Evolutionary conservation across 2,329 filamentous ascomycete species (phyloP), one percentile per base, ranked within the genome.

Genomic region (Penicillium sp.): DNA sequence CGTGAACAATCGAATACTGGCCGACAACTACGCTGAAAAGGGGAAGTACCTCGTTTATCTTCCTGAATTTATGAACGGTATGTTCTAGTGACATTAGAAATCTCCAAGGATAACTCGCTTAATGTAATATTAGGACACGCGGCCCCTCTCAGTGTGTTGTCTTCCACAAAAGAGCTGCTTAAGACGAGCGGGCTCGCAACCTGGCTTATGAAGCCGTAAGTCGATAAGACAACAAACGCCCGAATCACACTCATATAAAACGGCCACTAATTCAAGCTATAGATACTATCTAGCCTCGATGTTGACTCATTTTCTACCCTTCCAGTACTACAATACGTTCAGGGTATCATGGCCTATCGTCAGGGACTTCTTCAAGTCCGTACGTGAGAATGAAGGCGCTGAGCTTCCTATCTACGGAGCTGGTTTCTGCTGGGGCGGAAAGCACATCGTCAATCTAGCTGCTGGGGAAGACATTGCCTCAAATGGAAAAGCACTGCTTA

Each of bases 371-470:
- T 67, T 80, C 55, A 54, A 63, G 35, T 60, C 65, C 4, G 61
- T 79, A 5, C 73, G 74, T 16, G 64, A 67, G 9, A 62, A 68
- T 19, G 61, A 66, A 52, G 65, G 67, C n/a, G 55, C 67, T 17
- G 55, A 64, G 14, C 64, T 75, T 7, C 77, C 76, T 53, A 69
- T 86, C 43, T 83, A 78, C 22, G 80, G 76, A 0, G 81, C 81
- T 0, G 85, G 84, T 0, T 87, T 84, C 72, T 87, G 83, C 74
- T 87, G 84, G 84, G 84, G 84, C 25, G 85, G 82, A 25, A 81
- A 82, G 58, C 78, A 85, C 60, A 71, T 77, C 2, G 66, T 83
- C 9, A 66, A 77, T n/a, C 76, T 86, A 4, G 73, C 77, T 11
- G 74, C 77, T 16, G 73, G 76, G 57, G 57, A 52, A 33, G 55